Evolutionary conservation across 2,329 filamentous ascomycete species (phyloP), one percentile per base, ranked within the genome.

Genomic region (Aureobasidium lini): DNA sequence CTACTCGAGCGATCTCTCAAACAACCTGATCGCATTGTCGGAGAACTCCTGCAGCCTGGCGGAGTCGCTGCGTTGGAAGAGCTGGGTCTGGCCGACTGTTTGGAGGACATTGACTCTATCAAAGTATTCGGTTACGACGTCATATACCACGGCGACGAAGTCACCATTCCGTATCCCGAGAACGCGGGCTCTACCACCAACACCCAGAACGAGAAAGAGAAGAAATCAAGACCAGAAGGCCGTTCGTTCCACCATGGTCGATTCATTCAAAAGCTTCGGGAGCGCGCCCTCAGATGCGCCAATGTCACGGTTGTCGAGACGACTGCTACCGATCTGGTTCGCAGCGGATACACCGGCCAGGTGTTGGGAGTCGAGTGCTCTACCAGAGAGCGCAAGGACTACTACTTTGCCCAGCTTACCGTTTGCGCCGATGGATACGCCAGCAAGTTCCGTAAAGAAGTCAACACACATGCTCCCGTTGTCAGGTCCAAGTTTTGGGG

Each of bases 281-380:
- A 81, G 66, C 87, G 89, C 29, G 94, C 91, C 60, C 76, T 84
- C 69, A 79, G 75, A 16, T 86, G 92, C 69, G 80, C 86, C 63
- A 96, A 96, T 71, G 90, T 99, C 66, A 92, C 88, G 23, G 83
- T 97, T 32, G 82, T 97, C 65, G 94, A 99, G 77, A 94, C 90
- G 11, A 93, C 92, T 65, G 94, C 88, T 18, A 86, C 84, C 44
- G 84, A 84, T 54, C 81, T 92, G 6, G 82, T 99, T 59, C 85
- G 83, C 59, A 87, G 87, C 68, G 81, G 86, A 56, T 77, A 84
- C 65, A 84, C 81, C 5, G 78, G 83, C 40, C 85, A 92, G 69
- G 83, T 97, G 8, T 80, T 97, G 2, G 94, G 94, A 40, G 92
- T 97, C 2, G 82, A 91, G 72, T 85, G 87, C 50, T 77, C 80